phyloP scores from a whole-genome alignment of 2,329 filamentous ascomycete species.

The Pestalotiopsis fici region DNA sequence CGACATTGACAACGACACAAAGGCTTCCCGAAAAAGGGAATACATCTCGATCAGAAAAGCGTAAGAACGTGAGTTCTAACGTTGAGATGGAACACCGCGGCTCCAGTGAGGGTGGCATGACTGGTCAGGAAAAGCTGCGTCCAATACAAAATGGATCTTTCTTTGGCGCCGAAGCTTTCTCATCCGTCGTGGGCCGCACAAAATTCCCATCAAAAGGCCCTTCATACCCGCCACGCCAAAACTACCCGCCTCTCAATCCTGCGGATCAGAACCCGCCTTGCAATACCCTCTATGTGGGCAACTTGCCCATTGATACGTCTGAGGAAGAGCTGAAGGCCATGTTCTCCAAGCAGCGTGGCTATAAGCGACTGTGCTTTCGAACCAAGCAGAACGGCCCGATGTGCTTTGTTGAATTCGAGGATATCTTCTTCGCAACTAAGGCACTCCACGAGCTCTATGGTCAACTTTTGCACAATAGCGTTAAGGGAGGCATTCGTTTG shows the following conservation, averaged over 20 bases:
- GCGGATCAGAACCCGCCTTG: conserved; percentile 96
- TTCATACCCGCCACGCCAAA: conserved; percentile 62
- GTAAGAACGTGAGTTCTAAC: no score
- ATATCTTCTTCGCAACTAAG: conserved; percentile 88
- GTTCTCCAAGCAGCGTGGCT: conserved; percentile 91
- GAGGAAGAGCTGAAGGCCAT: conserved; percentile 94
- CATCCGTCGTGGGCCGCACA: conserved; percentile 49
- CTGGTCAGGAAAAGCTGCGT: no score
- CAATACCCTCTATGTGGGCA: conserved; percentile 96
- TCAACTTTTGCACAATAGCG: conserved; percentile 81
- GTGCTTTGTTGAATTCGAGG: conserved; percentile 99
- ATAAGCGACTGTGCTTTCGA: conserved; percentile 92
- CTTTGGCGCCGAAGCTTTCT: no score
- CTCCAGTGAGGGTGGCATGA: no score
- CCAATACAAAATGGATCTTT: no score
- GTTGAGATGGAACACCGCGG: no score
- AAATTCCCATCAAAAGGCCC: conserved; percentile 57
- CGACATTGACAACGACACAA: no score
- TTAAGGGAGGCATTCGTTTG: conserved; percentile 91
- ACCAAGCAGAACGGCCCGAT: conserved; percentile 95
- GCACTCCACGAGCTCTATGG: conserved; percentile 89
- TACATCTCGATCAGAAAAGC: no score
- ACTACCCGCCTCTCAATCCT: conserved; percentile 85
- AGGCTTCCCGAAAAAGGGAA: no score
- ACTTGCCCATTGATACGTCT: conserved; percentile 86